These are phyloP conservation scores for Cryptosporidium xiaoi DNA, from an alignment of 169 alveolate species.

Conservation along the genomic window DNA sequence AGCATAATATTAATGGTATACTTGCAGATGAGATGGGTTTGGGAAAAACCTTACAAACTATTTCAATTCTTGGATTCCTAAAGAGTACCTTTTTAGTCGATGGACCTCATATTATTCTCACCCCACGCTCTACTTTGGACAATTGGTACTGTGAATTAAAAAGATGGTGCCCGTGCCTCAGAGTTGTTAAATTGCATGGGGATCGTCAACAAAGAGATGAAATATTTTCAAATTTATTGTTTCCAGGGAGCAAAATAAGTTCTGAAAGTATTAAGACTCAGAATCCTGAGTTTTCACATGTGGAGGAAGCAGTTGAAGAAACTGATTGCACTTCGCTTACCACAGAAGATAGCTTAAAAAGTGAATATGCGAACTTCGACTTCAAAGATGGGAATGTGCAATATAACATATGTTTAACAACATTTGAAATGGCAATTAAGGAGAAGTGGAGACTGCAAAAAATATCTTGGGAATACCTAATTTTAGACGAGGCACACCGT, in stretches of 20 bases:
- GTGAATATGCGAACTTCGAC: conserved; percentile 71
- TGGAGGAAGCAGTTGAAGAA: not conserved
- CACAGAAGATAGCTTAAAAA: conserved; percentile 11
- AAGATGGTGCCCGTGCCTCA: conserved; percentile 88
- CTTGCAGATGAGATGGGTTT: conserved; percentile 94
- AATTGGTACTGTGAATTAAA: conserved; percentile 87
- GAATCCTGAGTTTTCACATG: not conserved
- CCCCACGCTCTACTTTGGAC: conserved; percentile 84
- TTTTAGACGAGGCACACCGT: conserved; percentile 92
- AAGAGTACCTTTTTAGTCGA: conserved; percentile 68
- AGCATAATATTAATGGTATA: conserved; percentile 88
- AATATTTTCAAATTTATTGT: conserved; percentile 77
- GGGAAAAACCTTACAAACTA: conserved; percentile 90
- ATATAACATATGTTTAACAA: conserved; percentile 89
- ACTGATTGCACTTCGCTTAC: not conserved
- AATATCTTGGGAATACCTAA: conserved; percentile 86
- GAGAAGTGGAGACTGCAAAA: conserved; percentile 82
- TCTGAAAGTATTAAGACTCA: not conserved
- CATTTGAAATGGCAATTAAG: conserved; percentile 88
- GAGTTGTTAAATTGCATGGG: conserved; percentile 86
- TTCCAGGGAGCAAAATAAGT: conserved; percentile 76
- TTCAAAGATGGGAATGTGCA: conserved; percentile 60
- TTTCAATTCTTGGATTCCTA: conserved; percentile 84
- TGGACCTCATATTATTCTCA: conserved; percentile 85
- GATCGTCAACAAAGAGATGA: conserved; percentile 89